Evolutionary conservation across 2,329 filamentous ascomycete genomes (phyloP), one percentile per base, ranked within the genome.

Genomic region (Colletotrichum sp.): DNA sequence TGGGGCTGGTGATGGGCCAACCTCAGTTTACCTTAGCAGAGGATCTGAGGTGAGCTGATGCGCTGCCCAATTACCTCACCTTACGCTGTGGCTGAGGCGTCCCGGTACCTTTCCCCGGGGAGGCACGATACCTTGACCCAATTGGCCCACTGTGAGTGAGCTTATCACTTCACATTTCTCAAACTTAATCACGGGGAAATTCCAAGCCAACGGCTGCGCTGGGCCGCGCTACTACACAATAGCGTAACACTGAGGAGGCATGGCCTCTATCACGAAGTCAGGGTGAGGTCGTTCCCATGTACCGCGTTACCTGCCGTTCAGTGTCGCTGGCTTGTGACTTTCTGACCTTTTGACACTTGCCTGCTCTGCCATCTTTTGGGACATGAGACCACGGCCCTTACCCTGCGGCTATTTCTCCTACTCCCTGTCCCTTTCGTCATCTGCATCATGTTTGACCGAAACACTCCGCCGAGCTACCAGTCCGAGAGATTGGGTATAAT

Each of bases 101-200:
- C 55, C 24, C 15, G 15, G 24, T 28, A 18, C 52, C 21, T 44
- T 39, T 36, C 13, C 39, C 7, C 69, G 32, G 39, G 62, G 60
- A 71, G 69, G 21, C 39, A 28, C 60, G 28, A 16, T 57, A n/a
- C 52, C 57, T 10, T 21, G 15, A 63, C 30, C 55, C 65, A 73
- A 72, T 72, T 69, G 70, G 71, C 36, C 52, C 64, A 24, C 24
- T 34, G 28, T 28, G 26, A 39, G 39, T 59, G 3, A 36, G 39
- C 71, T 73, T 73, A 73, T 73, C 66, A 67, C 66, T 39, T 26
- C 21, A 62, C 36, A 21, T 39, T 30, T 34, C 60, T 67, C 62
- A 18, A 70, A 69, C 71, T 44, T 73, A 39, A 73, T 69, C 57
- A 73, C 34, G 36, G 65, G 55, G 57, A 73, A 55, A 57, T 73